Evolutionary conservation across 1,284 basidiomycete species (phyloP).

Genomic region (Peniophora sp.): DNA sequence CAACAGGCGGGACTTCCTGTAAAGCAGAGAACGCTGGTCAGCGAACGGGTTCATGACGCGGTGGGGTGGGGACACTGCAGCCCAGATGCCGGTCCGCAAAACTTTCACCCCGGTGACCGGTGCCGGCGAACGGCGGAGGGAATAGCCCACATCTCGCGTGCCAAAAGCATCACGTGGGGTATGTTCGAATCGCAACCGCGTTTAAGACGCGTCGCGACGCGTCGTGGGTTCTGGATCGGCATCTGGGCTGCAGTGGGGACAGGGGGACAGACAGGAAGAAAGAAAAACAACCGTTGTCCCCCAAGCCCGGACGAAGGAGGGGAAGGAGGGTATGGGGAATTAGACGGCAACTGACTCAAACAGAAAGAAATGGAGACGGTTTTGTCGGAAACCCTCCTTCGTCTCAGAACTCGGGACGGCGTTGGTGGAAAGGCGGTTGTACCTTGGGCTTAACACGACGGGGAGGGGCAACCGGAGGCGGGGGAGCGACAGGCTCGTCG

Average conservation of each 20-base stretch:
- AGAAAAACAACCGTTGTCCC: constrained; percentile 62
- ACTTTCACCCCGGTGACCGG: too few species aligned
- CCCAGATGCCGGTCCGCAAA: constrained; percentile 32
- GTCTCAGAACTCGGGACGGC: constrained; percentile 87
- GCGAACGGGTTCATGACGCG: constrained; percentile 19
- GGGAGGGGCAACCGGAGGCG: constrained; percentile 36
- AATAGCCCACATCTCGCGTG: too few species aligned
- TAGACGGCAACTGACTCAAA: constrained; percentile 61
- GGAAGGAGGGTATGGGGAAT: constrained; percentile 29
- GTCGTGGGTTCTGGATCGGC: constrained; percentile 22
- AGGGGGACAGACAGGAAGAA: constrained; percentile 58
- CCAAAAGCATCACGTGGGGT: constrained; percentile 28
- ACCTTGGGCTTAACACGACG: constrained; percentile 70
- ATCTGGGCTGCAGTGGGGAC: constrained; percentile 45
- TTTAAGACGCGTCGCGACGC: constrained; percentile 13
- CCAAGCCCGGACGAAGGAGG: constrained; percentile 82
- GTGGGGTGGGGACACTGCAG: constrained; percentile 23
- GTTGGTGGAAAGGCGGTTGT: constrained; percentile 60
- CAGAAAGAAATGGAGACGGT: constrained; percentile 25
- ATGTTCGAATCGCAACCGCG: constrained; percentile 17
- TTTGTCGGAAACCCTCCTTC: constrained; percentile 60
- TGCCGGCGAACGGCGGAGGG: too few species aligned
- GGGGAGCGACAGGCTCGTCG: constrained; percentile 51
- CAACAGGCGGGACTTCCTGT: constrained; percentile 50
- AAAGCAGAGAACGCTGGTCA: constrained; percentile 17